phyloP scores from a whole-genome alignment of 2,329 filamentous ascomycete genomes.

The Daldinia eschscholtzii region DNA sequence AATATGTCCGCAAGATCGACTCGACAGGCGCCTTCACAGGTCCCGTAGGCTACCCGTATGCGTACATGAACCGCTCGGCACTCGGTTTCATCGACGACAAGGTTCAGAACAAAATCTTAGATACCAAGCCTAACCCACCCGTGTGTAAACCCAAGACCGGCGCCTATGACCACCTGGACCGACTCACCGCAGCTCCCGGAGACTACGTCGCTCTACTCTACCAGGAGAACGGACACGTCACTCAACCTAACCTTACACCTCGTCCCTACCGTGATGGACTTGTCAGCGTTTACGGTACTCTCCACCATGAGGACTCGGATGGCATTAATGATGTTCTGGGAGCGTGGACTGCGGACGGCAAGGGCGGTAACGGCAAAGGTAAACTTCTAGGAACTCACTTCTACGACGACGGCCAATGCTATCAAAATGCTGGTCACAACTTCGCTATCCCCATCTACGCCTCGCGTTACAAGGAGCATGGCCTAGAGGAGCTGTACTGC shows the following conservation, averaged over 20 bases:
- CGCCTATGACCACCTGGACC: constrained; percentile 67
- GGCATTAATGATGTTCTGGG: constrained; percentile 70
- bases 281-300: constrained; percentile 81
- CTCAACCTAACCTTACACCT: constrained; percentile 70
- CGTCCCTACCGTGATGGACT: constrained; percentile 71
- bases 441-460: constrained; percentile 62
- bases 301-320: constrained; percentile 61
- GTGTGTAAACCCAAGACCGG: constrained; percentile 75
- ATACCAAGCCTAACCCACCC: constrained; percentile 60
- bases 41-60: constrained; percentile 79
- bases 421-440: constrained; percentile 66
- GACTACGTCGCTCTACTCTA: constrained; percentile 76
- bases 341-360: constrained; percentile 82
- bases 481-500: constrained; percentile 76
- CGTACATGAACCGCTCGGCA: constrained; percentile 70
- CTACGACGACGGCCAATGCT: constrained; percentile 93
- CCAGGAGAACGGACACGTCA: constrained; percentile 83
- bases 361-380: constrained; percentile 83
- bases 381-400: constrained; percentile 80
- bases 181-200: constrained; percentile 69
- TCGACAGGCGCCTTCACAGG: constrained; percentile 80
- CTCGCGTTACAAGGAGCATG: constrained; percentile 69
- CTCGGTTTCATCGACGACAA: constrained; percentile 68
- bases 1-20: constrained; percentile 78
- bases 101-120: constrained; percentile 70